Evolutionary conservation across 805 yeast species (phyloP), one percentile per base, ranked within the genome.

Genomic region (Brettanomyces anomalus): DNA sequence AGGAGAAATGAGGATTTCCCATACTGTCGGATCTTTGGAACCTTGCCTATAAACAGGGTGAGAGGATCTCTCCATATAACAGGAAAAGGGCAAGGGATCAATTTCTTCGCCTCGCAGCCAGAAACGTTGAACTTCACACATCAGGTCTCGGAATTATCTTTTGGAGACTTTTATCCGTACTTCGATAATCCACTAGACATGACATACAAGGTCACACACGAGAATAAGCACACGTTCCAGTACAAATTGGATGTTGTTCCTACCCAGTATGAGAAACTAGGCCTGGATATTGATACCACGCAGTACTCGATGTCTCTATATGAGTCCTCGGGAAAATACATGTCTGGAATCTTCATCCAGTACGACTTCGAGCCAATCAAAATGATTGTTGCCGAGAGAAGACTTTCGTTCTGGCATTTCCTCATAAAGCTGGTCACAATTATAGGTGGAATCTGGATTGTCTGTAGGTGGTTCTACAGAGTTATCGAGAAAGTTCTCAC

Each of bases 351-450:
- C 20, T 84, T 74, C 54, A 76, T 93, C 66, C 76, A 74, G 43
- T 90, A 89, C 60, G 87, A 87, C 50, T 87, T 93, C 58, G 97
- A 93, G 54, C 90, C 97, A 4, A 76, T 93, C 36, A 74, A 79
- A 37, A 70, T 93, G 51, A 62, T 75, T 3, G 71, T 88, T 17
- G 70, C 69, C 20, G 97, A 90, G 55, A 69, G 65, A 42, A 71
- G 97, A 48, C 68, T 90, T 34, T 72, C 90, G 4, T 90, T 90
- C 57, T 57, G 78, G 35, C 85, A 81, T 53, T 90, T 90, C 61
- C 64, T 87, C 7, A 76, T 87, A 10, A 74, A 89, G 50, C 62
- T 89, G 39, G 81, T 83, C 6, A 89, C 95, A 3, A 81, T 90
- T 13, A 57, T 81, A 17, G 95, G 97, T 13, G 96, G 97, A 11